These are phyloP conservation scores for Xanthoparmelia taractica DNA, from an alignment of 495 filamentous ascomycete species.

Conservation along the genomic window DNA sequence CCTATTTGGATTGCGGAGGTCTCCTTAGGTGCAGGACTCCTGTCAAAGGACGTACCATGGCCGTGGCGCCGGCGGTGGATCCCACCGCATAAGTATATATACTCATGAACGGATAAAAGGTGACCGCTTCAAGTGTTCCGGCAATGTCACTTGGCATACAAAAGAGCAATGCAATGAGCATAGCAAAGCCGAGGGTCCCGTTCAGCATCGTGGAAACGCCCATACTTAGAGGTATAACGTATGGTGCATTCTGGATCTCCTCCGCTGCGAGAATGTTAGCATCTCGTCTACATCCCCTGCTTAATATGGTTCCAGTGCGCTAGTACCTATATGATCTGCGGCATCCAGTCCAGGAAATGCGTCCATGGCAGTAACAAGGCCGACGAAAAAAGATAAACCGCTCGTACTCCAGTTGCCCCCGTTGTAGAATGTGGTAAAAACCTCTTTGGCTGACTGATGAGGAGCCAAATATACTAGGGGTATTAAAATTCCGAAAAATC, in stretches of 20 bases:
- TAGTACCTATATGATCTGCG: slow-evolving; percentile 31
- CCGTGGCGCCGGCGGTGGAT: slow-evolving; percentile 34
- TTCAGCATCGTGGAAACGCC: slow-evolving; percentile 41
- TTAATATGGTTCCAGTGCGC: slow-evolving; percentile 8
- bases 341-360: slow-evolving; percentile 33
- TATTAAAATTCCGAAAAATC: slow-evolving; percentile 45
- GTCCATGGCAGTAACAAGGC: slow-evolving; percentile 32
- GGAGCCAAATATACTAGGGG: slow-evolving; percentile 43
- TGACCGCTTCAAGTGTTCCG: slow-evolving; percentile 26
- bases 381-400: slow-evolving; percentile 40
- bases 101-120: slow-evolving; percentile 43
- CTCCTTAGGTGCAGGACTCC: too few relatives aligned
- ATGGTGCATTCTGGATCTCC: slow-evolving; percentile 41
- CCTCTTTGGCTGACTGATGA: slow-evolving; percentile 31
- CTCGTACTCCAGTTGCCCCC: slow-evolving; percentile 37
- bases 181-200: slow-evolving; percentile 40
- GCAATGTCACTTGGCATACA: slow-evolving; percentile 37
- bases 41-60: slow-evolving; percentile 32
- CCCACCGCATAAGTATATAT: slow-evolving; percentile 39
- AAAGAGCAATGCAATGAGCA: slow-evolving; percentile 43
- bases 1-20: too few relatives aligned
- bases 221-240: slow-evolving; percentile 39
- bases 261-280: slow-evolving; percentile 32
- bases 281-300: not conserved
- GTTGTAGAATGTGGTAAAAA: slow-evolving; percentile 43